phyloP scores from a whole-genome alignment of 345 rosid genomes.

The Brassica juncea region DNA sequence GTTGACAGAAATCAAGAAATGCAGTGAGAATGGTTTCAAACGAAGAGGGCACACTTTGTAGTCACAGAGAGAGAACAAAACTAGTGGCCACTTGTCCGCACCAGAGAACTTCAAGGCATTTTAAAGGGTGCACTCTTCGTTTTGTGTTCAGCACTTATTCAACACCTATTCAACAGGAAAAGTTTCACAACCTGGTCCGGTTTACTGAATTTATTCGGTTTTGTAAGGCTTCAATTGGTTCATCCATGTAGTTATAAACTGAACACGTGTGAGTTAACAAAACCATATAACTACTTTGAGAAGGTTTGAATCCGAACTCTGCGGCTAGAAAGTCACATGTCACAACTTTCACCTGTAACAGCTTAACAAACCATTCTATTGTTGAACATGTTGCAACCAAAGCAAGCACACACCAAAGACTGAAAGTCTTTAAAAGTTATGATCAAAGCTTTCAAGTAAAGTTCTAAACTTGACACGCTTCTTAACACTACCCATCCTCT shows the following conservation, averaged over 20 bases:
- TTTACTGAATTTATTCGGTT: not conserved
- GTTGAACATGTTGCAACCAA: not conserved
- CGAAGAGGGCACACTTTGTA: slow-evolving; percentile 32
- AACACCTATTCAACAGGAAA: slow-evolving; percentile 5
- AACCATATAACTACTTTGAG: not conserved
- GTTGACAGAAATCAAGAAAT: slow-evolving; percentile 28
- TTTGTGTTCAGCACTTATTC: not conserved
- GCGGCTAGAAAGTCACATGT: slow-evolving; percentile 5
- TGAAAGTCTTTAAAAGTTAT: not conserved
- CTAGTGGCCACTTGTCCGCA: slow-evolving; percentile 29
- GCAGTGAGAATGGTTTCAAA: slow-evolving; percentile 35
- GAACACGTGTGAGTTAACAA: not conserved
- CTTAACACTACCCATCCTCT: slow-evolving; percentile 72
- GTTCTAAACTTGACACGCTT: slow-evolving; percentile 67
- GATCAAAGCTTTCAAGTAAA: slow-evolving; percentile 48
- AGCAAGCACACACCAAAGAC: not conserved
- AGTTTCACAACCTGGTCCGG: not conserved
- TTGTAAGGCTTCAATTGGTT: not conserved
- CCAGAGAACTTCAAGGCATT: slow-evolving; percentile 39
- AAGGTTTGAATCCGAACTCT: slow-evolving; percentile 24
- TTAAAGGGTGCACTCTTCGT: slow-evolving; percentile 35
- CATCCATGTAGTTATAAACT: not conserved
- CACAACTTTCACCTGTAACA: slow-evolving; percentile 31
- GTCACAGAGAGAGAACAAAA: slow-evolving; percentile 39
- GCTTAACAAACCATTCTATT: slow-evolving; percentile 15